phyloP scores from a whole-genome alignment of 2,329 filamentous ascomycete genomes.

The Fonsecaea pugnacius region DNA sequence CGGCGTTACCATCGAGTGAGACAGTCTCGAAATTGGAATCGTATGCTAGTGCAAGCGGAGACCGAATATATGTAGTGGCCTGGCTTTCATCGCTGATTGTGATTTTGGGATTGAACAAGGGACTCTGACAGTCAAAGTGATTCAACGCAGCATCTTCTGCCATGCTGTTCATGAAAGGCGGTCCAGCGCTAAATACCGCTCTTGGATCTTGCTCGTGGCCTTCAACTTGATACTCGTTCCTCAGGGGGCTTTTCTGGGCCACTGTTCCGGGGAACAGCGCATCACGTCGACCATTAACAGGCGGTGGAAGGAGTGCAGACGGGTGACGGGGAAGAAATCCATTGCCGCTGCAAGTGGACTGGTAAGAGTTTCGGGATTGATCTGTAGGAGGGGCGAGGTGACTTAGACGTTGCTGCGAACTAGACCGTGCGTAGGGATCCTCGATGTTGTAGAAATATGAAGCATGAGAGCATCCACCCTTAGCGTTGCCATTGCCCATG shows the following conservation, averaged over 20 bases:
- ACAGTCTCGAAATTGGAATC: constrained; percentile 18
- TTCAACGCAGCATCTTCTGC: neutral
- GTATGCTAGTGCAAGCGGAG: neutral
- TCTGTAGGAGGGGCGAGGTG: constrained; percentile 17
- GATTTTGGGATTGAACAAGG: constrained; percentile 13
- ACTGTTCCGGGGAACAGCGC: neutral
- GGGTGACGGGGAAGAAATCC: constrained; percentile 17
- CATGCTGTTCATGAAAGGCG: neutral
- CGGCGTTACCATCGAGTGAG: neutral
- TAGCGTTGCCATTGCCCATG: constrained; percentile 9
- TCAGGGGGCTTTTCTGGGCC: constrained; percentile 12
- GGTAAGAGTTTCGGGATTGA: constrained; percentile 20
- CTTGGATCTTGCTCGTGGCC: neutral
- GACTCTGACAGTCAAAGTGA: neutral
- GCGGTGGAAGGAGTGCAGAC: constrained; percentile 25
- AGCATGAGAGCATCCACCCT: constrained; percentile 8
- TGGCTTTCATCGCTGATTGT: constrained; percentile 20
- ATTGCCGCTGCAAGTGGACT: constrained; percentile 12
- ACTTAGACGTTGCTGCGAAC: constrained; percentile 17
- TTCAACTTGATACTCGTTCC: constrained; percentile 12
- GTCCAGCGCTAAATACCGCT: neutral
- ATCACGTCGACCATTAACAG: constrained; percentile 10
- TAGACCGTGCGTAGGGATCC: constrained; percentile 16
- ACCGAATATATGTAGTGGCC: neutral
- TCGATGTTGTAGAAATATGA: constrained; percentile 21